Base-by-base conservation (phyloP, 345 rosid species). In the Dovyalis caffra region DNA sequence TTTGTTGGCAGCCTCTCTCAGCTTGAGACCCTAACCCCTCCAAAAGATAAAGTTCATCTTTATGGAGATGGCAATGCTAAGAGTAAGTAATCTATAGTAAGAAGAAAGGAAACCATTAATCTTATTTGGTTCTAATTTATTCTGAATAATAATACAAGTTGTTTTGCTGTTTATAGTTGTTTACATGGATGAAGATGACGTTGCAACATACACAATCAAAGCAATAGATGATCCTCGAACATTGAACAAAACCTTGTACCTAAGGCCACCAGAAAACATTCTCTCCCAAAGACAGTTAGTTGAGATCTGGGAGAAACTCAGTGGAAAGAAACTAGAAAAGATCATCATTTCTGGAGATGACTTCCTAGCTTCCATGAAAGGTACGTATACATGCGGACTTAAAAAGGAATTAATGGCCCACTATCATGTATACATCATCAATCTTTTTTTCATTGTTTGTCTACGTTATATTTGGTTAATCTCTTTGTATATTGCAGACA, bases 41-140 rank as follows among this genome's bases (percentile, higher is more conserved):
- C 99, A 0, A 85, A 82, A 18, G 69, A 87, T 15, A 69, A 74
- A 2, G 86, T 91, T 1, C 51, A 12, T 29, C 73, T 95, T 10
- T 95, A 88, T 8, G 99, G 97, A 0, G 90, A 92, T 31, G 97
- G 94, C 12, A 88, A 91, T 34, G 86, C 75, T 12, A 91, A 92
- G 82, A 97, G 97, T 94, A 80, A 12, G 53, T 37, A 23, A 23
- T 4, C 0, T 3, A 1, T 9, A 1, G 5, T 56, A 23, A 56
- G 25, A 2, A n/a, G 28, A 53, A n/a, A n/a, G 11, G 11, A 53
- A 23, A 53, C 6, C 37, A 60, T 18, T 29, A 20, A 74, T n/a
- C 7, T 11, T 21, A n/a, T 56, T n/a, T 56, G 28, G 61, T 9
- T n/a, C 14, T 56, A 11, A n/a, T 56, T 56, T 56, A 1, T 23